phyloP scores from a whole-genome alignment of 345 rosid genomes.

The Salix suchowensis region DNA sequence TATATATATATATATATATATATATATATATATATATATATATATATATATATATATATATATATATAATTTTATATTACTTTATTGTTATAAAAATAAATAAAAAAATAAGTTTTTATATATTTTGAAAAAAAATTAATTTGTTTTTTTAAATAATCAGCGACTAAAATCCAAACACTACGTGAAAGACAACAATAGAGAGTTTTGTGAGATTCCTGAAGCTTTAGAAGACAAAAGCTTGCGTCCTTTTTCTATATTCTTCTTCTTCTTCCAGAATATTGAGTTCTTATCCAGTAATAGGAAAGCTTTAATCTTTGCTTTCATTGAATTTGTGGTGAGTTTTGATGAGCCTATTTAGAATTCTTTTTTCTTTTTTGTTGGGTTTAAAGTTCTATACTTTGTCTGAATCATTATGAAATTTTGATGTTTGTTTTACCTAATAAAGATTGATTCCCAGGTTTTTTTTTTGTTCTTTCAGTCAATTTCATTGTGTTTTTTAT shows the following conservation, averaged over 20 bases:
- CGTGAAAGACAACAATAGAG: no score
- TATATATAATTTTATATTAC: no score
- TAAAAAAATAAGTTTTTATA: no score
- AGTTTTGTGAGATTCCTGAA: background rate
- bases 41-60: no score
- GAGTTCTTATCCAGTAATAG: slow-evolving; percentile 12
- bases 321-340: slow-evolving; percentile 10
- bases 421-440: background rate
- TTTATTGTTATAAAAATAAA: no score
- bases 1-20: no score
- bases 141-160: no score
- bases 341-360: background rate
- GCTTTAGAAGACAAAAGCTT: slow-evolving; percentile 4
- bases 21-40: no score
- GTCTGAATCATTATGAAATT: background rate
- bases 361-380: background rate
- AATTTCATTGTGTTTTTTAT: background rate
- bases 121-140: no score
- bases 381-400: background rate
- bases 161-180: no score
- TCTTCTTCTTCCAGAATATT: background rate
- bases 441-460: background rate
- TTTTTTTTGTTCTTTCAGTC: background rate
- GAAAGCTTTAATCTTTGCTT: background rate
- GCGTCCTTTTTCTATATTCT: slow-evolving; percentile 5